Base-by-base conservation (phyloP, 805 yeast species). In the Peterozyma toletana region DNA sequence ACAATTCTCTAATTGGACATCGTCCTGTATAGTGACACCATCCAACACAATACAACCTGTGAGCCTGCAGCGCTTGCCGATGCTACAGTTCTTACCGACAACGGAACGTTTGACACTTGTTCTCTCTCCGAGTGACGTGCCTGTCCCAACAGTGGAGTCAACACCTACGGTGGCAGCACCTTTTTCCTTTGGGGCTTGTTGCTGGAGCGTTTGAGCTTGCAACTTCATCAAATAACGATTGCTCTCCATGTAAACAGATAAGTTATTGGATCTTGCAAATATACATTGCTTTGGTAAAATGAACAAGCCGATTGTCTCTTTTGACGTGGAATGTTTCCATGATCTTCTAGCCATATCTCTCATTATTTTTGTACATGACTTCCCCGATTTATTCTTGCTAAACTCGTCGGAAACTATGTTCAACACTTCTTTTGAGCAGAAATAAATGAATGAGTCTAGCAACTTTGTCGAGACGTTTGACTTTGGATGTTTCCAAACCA, bases 341-440 rank as follows among this genome's bases (percentile, higher is more conserved):
- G 96, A 83, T 50, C 95, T 77, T 62, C 98, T 77, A 3, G 95
- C 95, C 46, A 91, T 64, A 56, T 89, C 96, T 56, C 98, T 77
- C 36, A 89, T 75, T 18, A 90, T 71, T 56, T 85, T 85, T 17
- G 75, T 73, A 33, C 80, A 64, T 4, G 88, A 71, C 50, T 78
- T 71, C 46, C 65, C 64, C 18, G 57, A 49, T 47, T 61, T 45
- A 49, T 59, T 48, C 9, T 40, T 37, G 3, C 43, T 39, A 34
- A 44, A 44, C 48, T 64, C 59, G 10, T 57, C 58, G 14, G 66
- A 66, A 18, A 86, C 66, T 11, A 83, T 66, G 9, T 68, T 64
- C 31, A 79, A 63, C 7, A 84, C 74, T 38, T 75, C 70, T 11
- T 67, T 65, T 35, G 78, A 71, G 53, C 85, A 76, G 52, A 84